Evolutionary conservation across 75 land plant species (phyloP), one percentile per base, ranked within the genome.

Genomic region (Picea glauca): DNA sequence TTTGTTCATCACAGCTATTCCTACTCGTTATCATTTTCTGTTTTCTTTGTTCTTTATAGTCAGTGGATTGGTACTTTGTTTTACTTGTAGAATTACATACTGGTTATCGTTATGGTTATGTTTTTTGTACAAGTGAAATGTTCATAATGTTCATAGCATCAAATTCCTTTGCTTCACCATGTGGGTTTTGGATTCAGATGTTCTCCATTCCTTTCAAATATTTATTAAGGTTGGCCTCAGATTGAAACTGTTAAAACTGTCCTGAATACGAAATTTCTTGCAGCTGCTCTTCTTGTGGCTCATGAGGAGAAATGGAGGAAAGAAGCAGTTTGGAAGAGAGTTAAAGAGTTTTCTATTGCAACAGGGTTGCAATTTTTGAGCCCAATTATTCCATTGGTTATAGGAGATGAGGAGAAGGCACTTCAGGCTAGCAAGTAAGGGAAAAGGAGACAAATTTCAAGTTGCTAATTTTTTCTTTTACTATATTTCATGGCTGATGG

Each of bases 211-310:
- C 35, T 26, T 21, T 33, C 0, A n/a, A 43, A 40, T 20, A 70
- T 40, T 43, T n/a, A 70, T 43, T 7, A 40, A 40, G 46, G 35
- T 43, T 35, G 77, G 6, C 5, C 54, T 20, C 30, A 3, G 62
- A 18, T 67, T 5, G 72, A 67, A 74, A 74, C 54, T 20, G 18
- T 56, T 13, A 74, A 57, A 73, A 18, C 15, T 31, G 18, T 58
- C 20, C 1, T 13, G 13, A 57, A 14, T 26, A 75, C 35, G 23
- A 56, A 56, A 75, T 20, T 31, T 75, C 59, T 26, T 80, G 81
- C 88, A 97, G 99, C 96, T 93, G 92, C 99, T 33, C 75, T 97
- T 58, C 50, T 81, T 81, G 99, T 97, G 67, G 88, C 91, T 58
- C 85, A 64, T 54, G 79, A 81, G 78, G 98, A 93, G 81, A 86